Evolutionary conservation across 805 yeast species (phyloP), one percentile per base, ranked within the genome.

Genomic region (Danielia reshetovae): DNA sequence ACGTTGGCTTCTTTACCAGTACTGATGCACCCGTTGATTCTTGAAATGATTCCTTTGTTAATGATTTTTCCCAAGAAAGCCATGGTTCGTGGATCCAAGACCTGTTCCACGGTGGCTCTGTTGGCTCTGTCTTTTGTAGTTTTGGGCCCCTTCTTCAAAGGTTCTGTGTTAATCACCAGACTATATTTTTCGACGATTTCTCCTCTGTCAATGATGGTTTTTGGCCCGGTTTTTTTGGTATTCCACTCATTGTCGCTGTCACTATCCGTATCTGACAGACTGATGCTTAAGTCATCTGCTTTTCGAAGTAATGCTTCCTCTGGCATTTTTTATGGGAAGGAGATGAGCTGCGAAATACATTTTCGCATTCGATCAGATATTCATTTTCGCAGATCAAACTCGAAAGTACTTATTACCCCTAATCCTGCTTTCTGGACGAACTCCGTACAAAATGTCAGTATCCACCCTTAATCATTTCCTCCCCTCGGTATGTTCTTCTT

Each of bases 1-100:
- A 93, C 97, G 53, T 93, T 93, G n/a, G 98, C 98, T 60, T 93
- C 99, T 58, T 93, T 93, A 30, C 99, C 99, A 0, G 98, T 93
- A 50, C 93, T 80, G 31, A 93, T 71, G 57, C 97, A 93, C 9
- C 98, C 98, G 49, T 89, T 86, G 50, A 93, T 81, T 46, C 84
- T 78, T 2, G 93, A 78, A 22, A 93, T 77, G 5, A 85, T 74
- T 4, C 96, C 96, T 48, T 85, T 81, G 52, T 80, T 85, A 58
- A 86, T 81, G 57, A 93, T 70, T 42, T 85, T 86, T 34, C 81
- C 79, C 35, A 93, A 68, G 52, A 90, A 90, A 49, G 77, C 69
- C 65, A 89, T 70, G 0, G 99, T 93, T 42, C 97, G 73, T 4
- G 97, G 97, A 58, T 93, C 99, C 38, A 93, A 63, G 2, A 93